phyloP scores from a whole-genome alignment of 805 yeast genomes.

The Saccharomycopsis babjevae region DNA sequence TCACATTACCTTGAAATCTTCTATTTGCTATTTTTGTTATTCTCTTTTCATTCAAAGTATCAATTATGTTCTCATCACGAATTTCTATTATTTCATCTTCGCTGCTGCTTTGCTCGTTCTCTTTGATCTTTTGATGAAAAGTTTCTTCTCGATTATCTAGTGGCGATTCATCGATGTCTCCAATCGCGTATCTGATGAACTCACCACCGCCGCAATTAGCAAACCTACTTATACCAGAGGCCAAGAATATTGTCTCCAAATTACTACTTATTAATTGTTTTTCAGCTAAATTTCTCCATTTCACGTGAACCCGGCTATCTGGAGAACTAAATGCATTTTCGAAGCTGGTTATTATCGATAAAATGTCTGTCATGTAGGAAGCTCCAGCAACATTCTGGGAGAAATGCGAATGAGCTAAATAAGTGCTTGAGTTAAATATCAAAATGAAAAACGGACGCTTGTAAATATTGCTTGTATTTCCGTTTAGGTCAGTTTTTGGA shows the following conservation, averaged over 20 bases:
- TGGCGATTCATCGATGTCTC: slow-evolving; percentile 55
- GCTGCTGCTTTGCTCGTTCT: slow-evolving; percentile 15
- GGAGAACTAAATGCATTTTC: slow-evolving; percentile 39
- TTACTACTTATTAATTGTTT: slow-evolving; percentile 27
- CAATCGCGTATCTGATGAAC: slow-evolving; percentile 58
- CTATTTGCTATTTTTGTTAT: slow-evolving; percentile 37
- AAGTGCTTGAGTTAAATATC: slow-evolving; percentile 57
- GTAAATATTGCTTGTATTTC: slow-evolving; percentile 36
- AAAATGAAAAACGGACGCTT: slow-evolving; percentile 57
- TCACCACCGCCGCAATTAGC: slow-evolving; percentile 59
- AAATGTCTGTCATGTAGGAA: slow-evolving; percentile 10
- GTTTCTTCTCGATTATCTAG: slow-evolving; percentile 31
- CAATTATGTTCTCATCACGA: slow-evolving; percentile 5
- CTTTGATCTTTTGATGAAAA: background rate
- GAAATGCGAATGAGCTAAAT: slow-evolving; percentile 43
- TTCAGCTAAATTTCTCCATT: slow-evolving; percentile 21
- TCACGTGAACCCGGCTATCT: slow-evolving; percentile 25
- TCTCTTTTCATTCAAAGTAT: slow-evolving; percentile 21
- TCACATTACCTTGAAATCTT: slow-evolving; percentile 49
- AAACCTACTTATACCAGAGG: slow-evolving; percentile 54
- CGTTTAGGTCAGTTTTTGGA: slow-evolving; percentile 8
- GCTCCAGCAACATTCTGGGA: slow-evolving; percentile 35
- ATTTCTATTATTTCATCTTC: slow-evolving; percentile 15
- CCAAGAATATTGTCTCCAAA: slow-evolving; percentile 37
- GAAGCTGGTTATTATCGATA: slow-evolving; percentile 50